Percentiles rank a stretch among this genome's conserved stretches.
Evolutionary conservation across 306 rosid species (phyloP).

Genomic region (Myrica gale): DNA sequence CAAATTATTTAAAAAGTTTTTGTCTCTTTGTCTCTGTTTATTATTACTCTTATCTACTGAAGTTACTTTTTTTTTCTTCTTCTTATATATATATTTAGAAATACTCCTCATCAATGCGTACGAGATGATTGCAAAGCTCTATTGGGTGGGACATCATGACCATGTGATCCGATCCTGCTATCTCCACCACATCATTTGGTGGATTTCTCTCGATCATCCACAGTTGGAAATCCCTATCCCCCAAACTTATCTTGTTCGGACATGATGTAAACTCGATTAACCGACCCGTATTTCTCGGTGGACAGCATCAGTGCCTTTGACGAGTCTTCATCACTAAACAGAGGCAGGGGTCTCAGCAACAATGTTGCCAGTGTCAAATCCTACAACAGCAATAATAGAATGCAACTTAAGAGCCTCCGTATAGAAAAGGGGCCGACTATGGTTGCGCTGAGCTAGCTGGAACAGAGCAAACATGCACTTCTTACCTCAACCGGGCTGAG

Average conservation of each 20-base stretch:
- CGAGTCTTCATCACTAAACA: constrained; percentile 31
- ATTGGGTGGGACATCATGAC: constrained; percentile 43
- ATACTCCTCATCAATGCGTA: constrained; percentile 14
- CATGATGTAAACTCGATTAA: constrained; percentile 30
- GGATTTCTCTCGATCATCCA: constrained; percentile 40
- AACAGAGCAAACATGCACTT: no score
- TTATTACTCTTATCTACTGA: no score
- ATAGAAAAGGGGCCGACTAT: no score
- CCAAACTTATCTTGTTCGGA: constrained; percentile 24
- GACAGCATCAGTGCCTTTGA: constrained; percentile 17
- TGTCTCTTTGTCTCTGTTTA: no score
- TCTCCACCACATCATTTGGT: constrained; percentile 31
- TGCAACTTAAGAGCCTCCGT: no score
- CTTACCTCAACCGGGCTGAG: constrained; percentile 26
- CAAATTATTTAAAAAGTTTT: no score
- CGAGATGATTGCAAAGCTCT: constrained; percentile 28
- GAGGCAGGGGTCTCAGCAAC: constrained; percentile 37
- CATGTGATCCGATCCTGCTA: constrained; percentile 43
- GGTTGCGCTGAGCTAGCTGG: no score
- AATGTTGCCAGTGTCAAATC: constrained; percentile 30
- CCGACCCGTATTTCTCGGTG: constrained; percentile 30
- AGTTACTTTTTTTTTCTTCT: no score
- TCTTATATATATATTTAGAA: neutral
- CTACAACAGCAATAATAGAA: constrained; percentile 2
- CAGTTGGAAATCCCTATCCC: constrained; percentile 1